phyloP scores from a whole-genome alignment of 345 rosid genomes.

The Brassica rapa region DNA sequence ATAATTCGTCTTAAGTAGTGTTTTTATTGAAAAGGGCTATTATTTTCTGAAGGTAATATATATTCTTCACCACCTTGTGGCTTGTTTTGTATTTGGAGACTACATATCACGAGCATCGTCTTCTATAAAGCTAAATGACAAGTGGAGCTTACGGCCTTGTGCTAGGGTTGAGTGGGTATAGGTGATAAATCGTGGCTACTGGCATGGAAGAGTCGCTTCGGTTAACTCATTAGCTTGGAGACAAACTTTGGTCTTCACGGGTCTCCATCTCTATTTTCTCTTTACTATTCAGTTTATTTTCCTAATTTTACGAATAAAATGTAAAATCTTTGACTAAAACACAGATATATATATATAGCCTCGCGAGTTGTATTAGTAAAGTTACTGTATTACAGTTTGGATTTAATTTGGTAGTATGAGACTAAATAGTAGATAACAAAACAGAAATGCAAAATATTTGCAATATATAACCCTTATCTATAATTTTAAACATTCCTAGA shows the following conservation, averaged over 20 bases:
- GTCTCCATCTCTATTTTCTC: slow-evolving; percentile 16
- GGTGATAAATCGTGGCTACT: not conserved
- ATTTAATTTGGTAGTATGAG: not conserved
- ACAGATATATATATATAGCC: not conserved
- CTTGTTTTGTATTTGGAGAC: not conserved
- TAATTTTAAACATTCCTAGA: not conserved
- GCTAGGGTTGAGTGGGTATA: slow-evolving; percentile 10
- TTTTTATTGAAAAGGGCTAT: not conserved
- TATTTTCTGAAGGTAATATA: not conserved
- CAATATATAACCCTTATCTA: not conserved
- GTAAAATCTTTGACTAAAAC: not conserved
- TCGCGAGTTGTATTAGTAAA: not conserved
- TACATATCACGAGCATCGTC: not conserved
- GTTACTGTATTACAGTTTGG: not conserved
- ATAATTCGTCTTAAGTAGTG: slow-evolving; percentile 8
- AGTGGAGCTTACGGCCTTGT: not conserved
- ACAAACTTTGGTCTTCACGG: slow-evolving; percentile 37
- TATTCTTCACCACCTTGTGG: not conserved
- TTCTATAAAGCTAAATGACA: not conserved
- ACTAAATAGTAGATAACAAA: not conserved
- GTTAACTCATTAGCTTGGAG: slow-evolving; percentile 16
- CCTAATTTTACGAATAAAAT: not conserved
- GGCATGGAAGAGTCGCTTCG: slow-evolving; percentile 6
- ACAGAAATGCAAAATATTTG: not conserved
- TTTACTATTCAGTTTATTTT: not conserved